Evolutionary conservation across 768 basidiomycete genomes (phyloP), one percentile per base, ranked within the genome.

Genomic region (Termitomyces titanicus): DNA sequence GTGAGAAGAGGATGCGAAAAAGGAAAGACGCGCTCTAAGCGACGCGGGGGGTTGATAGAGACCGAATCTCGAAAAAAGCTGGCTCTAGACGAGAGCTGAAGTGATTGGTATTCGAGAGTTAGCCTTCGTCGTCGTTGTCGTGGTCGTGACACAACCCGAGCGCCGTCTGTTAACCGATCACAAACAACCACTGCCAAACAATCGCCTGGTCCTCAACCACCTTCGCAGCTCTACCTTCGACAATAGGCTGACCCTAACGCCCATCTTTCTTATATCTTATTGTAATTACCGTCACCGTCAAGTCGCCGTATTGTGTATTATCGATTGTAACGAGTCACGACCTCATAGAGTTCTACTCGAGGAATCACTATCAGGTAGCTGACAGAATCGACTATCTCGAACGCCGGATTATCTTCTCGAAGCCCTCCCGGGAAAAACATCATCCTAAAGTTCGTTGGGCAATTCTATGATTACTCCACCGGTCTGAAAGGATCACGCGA

Each of bases 11-110:
- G 64, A 58, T 62, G 57, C 63, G 68, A 68, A 64, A 68, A 72
- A 70, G 64, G 72, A 74, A 71, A 68, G 65, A 71, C 72, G 69
- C 70, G 73, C 71, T 64, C 61, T 64, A 65, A 63, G 56, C 59
- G 57, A 64, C 64, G 63, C 66, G 60, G 63, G 61, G 53, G 51
- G 63, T 63, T 58, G 62, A 60, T 55, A 50, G 53, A 64, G 63
- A 64, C 68, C 65, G 66, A 68, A 69, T 65, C 66, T 63, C 66
- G 63, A 67, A 60, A 66, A 67, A 66, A 68, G 62, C 62, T 65
- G 65, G 66, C 61, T 68, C 64, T 65, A 61, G 64, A 63, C 56
- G 64, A 61, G 68, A 62, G 63, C 63, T 55, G 55, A 64, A 59
- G 47, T 56, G 61, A 53, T 62, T 57, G 53, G 53, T 55, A 51